Conservation (phyloP, 371 early-diverging fungal species). For the Mucor lusitanicus region DNA sequence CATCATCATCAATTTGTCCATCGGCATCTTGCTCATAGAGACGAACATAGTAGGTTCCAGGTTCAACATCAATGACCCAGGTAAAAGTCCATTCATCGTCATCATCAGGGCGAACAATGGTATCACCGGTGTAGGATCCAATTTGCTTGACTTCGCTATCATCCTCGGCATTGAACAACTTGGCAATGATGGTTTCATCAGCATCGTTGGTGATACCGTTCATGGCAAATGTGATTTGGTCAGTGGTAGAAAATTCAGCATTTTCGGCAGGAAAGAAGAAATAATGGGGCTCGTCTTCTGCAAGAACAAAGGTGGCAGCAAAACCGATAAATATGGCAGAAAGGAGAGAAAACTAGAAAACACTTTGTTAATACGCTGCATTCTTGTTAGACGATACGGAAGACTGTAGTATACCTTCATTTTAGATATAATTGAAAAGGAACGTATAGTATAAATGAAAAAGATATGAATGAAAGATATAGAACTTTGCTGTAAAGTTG, state of each 20-base stretch:
- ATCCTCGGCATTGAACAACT: conserved; percentile 4
- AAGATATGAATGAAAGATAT: not conserved
- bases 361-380: not conserved
- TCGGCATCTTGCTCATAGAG: conserved; percentile 18
- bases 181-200: conserved; percentile 10
- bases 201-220: conserved; percentile 12
- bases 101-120: not conserved
- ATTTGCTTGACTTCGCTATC: not conserved
- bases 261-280: not conserved
- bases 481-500: not conserved
- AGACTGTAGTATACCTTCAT: not conserved
- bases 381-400: not conserved
- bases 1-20: conserved; percentile 16
- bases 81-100: conserved; percentile 4
- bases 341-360: conserved; percentile 20
- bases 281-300: not conserved
- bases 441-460: not conserved
- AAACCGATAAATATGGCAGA: not conserved
- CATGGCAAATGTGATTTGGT: not conserved
- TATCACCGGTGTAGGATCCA: conserved; percentile 1
- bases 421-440: not conserved
- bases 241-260: not conserved
- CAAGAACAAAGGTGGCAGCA: not conserved
- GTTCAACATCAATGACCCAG: conserved; percentile 15
- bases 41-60: conserved; percentile 11